These are phyloP conservation scores for Emergomyces orientalis DNA, from an alignment of 2,329 filamentous ascomycete genomes.

Conservation along the genomic window DNA sequence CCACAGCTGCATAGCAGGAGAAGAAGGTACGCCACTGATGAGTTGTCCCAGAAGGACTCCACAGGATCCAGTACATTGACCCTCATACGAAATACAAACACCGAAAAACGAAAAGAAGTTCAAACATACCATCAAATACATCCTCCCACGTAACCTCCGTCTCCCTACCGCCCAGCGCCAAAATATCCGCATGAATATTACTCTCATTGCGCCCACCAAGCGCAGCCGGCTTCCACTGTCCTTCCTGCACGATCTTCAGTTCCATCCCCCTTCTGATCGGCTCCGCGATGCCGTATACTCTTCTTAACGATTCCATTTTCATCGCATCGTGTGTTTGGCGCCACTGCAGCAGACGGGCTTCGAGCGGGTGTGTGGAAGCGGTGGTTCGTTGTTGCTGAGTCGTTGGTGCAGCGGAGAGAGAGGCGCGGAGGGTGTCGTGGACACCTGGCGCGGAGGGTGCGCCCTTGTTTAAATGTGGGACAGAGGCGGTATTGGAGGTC, in stretches of 20 bases:
- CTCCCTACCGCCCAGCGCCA: conserved; percentile 61
- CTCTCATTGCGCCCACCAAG: conserved; percentile 51
- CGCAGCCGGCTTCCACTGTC: conserved; percentile 63
- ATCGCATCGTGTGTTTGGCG: conserved; percentile 76
- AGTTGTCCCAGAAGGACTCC: not conserved
- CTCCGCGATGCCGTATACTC: conserved; percentile 85
- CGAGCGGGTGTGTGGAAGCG: conserved; percentile 78
- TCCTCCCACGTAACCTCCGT: conserved; percentile 82
- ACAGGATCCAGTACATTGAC: not conserved
- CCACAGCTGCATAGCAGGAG: not conserved
- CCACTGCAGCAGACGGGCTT: conserved; percentile 82
- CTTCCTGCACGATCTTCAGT: conserved; percentile 71
- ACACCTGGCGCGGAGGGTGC: conserved; percentile 89
- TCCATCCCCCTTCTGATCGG: conserved; percentile 92
- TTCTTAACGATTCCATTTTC: conserved; percentile 80
- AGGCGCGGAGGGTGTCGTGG: conserved; percentile 84
- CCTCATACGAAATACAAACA: conserved; percentile 1
- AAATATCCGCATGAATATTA: conserved; percentile 79
- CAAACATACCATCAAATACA: conserved; percentile 60
- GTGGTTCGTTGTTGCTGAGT: conserved; percentile 29
- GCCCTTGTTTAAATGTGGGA: conserved; percentile 47
- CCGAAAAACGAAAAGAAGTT: conserved; percentile 10
- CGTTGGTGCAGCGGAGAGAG: conserved; percentile 53
- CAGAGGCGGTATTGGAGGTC: conserved; percentile 52
- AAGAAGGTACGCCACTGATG: conserved; percentile 3